Conservation (phyloP, 129 eudicot genomes). For the Daucus carota region DNA sequence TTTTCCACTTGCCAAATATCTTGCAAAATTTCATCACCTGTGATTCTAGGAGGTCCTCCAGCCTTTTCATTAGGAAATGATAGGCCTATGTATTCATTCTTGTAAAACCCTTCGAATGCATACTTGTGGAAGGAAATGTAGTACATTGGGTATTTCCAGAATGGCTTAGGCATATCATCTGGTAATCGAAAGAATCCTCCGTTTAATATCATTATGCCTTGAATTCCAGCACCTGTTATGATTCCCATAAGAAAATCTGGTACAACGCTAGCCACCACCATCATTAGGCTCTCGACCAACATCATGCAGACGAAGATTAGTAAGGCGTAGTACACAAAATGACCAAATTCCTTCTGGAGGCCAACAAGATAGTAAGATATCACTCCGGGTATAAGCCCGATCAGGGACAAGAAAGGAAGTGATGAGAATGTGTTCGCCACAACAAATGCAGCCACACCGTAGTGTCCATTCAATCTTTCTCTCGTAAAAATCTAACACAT, state of each 20-base stretch:
- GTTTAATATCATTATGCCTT: constrained; percentile 23
- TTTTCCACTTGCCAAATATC: constrained; percentile 15
- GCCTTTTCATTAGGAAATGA: constrained; percentile 15
- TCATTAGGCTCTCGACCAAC: constrained; percentile 22
- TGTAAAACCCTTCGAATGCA: constrained; percentile 38
- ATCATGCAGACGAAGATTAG: constrained; percentile 13
- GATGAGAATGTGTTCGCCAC: constrained; percentile 18
- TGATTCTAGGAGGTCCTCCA: constrained; percentile 10
- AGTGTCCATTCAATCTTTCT: constrained; percentile 24
- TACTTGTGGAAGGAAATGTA: constrained; percentile 37
- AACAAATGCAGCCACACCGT: constrained; percentile 21
- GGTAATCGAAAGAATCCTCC: constrained; percentile 26
- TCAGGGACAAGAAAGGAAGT: constrained; percentile 9
- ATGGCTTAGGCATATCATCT: constrained; percentile 20
- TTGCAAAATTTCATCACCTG: constrained; percentile 7
- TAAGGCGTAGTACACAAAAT: constrained; percentile 11
- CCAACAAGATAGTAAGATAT: constrained; percentile 20
- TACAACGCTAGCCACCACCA: constrained; percentile 18
- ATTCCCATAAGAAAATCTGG: constrained; percentile 25
- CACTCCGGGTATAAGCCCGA: constrained; percentile 16
- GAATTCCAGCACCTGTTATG: constrained; percentile 31
- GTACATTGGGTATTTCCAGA: constrained; percentile 27
- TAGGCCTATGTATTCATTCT: constrained; percentile 45
- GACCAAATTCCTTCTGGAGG: constrained; percentile 15
- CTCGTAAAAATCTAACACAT: constrained; percentile 11